Conservation (phyloP, 116 monocot species). For the Zostera marina region DNA sequence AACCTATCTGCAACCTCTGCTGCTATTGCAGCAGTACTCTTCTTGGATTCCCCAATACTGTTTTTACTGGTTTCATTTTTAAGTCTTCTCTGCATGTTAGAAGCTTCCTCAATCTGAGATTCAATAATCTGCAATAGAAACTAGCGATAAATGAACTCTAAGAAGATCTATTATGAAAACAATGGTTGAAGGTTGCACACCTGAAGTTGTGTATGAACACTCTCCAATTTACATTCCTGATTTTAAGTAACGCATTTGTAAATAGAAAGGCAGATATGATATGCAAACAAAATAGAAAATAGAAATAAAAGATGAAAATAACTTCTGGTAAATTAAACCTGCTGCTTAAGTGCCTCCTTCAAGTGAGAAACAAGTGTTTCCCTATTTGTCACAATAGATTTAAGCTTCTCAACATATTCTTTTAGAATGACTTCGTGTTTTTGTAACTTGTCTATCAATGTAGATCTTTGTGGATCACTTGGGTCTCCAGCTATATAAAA, state of each 20-base stretch:
- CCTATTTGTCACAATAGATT: constrained; percentile 53
- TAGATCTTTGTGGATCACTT: constrained; percentile 42
- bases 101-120: constrained; percentile 41
- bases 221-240: constrained; percentile 81
- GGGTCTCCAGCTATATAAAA: background rate
- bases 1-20: constrained; percentile 81
- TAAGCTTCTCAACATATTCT: constrained; percentile 57
- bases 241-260: constrained; percentile 12
- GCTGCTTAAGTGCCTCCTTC: constrained; percentile 74
- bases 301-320: constrained; percentile 11
- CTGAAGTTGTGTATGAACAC: constrained; percentile 72
- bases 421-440: constrained; percentile 49
- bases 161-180: background rate
- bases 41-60: constrained; percentile 22
- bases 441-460: constrained; percentile 44
- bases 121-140: constrained; percentile 38
- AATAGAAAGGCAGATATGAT: constrained; percentile 14
- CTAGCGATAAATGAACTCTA: background rate
- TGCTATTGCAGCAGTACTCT: constrained; percentile 66
- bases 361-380: constrained; percentile 48
- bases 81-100: constrained; percentile 49
- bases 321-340: constrained; percentile 31
- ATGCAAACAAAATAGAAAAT: constrained; percentile 12
- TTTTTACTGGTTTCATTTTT: constrained; percentile 35
- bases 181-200: constrained; percentile 8